These are phyloP conservation scores for Colletotrichum sp. DNA, from an alignment of 2,329 filamentous ascomycete species.

Conservation along the genomic window DNA sequence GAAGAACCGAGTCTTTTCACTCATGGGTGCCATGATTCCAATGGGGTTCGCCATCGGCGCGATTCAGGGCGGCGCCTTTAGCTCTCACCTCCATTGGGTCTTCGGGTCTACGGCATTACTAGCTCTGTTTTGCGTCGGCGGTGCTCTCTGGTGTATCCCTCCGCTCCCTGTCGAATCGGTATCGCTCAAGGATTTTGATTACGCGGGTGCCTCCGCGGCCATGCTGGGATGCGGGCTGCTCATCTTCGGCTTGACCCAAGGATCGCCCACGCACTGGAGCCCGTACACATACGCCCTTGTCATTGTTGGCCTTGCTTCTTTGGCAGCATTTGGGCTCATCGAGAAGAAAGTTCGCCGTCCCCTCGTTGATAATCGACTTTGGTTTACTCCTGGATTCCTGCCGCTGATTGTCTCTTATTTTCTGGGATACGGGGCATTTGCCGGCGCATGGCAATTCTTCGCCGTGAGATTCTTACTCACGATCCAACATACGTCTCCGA, in stretches of 20 bases:
- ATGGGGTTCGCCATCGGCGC: not conserved
- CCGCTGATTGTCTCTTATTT: not conserved
- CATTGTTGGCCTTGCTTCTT: not conserved
- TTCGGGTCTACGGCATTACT: not conserved
- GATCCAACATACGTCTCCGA: not conserved
- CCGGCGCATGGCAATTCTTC: not conserved
- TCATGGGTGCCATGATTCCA: not conserved
- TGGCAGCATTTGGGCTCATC: not conserved
- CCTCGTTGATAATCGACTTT: not conserved
- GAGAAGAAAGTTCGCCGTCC: not conserved
- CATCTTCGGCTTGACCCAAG: not conserved
- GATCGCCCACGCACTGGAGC: not conserved
- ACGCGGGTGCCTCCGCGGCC: not conserved
- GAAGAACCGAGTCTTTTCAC: not conserved
- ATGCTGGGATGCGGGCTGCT: not conserved
- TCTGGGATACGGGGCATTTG: not conserved
- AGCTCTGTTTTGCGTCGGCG: not conserved
- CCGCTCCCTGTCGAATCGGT: not conserved
- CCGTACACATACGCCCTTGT: not conserved
- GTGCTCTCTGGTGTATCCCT: not conserved
- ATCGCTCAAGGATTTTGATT: not conserved
- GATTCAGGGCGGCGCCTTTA: not conserved
- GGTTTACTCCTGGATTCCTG: not conserved
- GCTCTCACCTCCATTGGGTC: not conserved
- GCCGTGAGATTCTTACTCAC: not conserved